Evolutionary conservation across 345 rosid genomes (phyloP), one percentile per base, ranked within the genome.

Genomic region (Eucalyptus sp.): DNA sequence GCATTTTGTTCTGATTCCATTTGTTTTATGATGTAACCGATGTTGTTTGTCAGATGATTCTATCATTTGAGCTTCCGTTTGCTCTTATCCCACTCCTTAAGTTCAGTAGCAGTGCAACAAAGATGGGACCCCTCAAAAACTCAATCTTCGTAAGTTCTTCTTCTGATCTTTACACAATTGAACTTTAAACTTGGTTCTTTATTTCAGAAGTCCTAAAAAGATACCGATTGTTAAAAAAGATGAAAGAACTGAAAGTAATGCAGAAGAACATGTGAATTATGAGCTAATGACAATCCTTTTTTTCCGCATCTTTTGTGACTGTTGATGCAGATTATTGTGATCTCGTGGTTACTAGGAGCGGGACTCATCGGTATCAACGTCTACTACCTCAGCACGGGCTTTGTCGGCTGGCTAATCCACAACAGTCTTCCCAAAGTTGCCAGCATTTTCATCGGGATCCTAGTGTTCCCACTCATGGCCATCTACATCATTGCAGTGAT

Each of bases 11-110:
- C 44, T 68, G 80, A 33, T 68, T 68, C 80, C 13, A 33, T 17
- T 33, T 68, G 44, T 68, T 68, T 4, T 68, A 68, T 68, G 43
- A 68, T 31, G 80, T 14, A n/a, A 68, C 1, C 20, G 13, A 84
- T 25, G 24, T 3, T 88, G 48, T 89, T 88, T 44, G 88, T 89
- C 93, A 96, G 97, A 95, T 96, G 95, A 95, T 95, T 50, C 94
- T 96, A 50, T 96, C 97, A 14, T 96, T 96, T 88, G 96, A 95
- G 62, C 96, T 96, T 48, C 98, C 98, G 49, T 96, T 95, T 92
- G 93, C 96, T 60, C 92, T 96, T 5, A 93, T 96, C 60, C 97
- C 98, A 13, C 96, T 96, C 60, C 95, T 96, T 24, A 96, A 95
- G 80, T 94, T 96, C 90, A 96, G 98, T 52, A 94, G 95, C 89